Conservation (phyloP, 768 basidiomycete species). For the Kwoniella heveanensis region DNA sequence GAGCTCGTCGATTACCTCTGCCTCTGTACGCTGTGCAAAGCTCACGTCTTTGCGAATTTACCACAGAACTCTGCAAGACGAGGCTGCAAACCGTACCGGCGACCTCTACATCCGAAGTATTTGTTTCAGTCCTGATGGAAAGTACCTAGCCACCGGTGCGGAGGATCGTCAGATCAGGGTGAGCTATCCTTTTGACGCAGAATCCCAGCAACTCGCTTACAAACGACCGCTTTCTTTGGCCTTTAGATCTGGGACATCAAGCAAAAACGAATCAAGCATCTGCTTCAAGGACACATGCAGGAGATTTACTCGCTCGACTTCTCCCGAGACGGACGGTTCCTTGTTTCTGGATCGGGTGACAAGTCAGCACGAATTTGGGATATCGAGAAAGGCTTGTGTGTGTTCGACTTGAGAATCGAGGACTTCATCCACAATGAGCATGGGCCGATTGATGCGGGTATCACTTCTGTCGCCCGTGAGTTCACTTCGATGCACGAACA, state of each 20-base stretch:
- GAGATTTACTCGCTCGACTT: constrained; percentile 95
- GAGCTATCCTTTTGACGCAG: constrained; percentile 53
- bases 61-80: constrained; percentile 73
- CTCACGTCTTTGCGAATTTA: not conserved
- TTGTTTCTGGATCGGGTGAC: constrained; percentile 87
- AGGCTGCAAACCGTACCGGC: constrained; percentile 67
- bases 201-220: too few relatives aligned
- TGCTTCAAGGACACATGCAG: constrained; percentile 85
- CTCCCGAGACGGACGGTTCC: constrained; percentile 77
- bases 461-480: constrained; percentile 67
- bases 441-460: constrained; percentile 68
- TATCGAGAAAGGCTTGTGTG: constrained; percentile 60
- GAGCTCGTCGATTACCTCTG: constrained; percentile 38
- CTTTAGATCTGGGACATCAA: constrained; percentile 87
- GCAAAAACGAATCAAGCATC: constrained; percentile 72
- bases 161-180: constrained; percentile 93
- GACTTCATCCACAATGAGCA: constrained; percentile 62
- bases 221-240: constrained; percentile 2
- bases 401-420: constrained; percentile 58
- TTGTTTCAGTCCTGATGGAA: constrained; percentile 73
- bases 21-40: not conserved
- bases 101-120: constrained; percentile 90
- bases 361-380: constrained; percentile 68
- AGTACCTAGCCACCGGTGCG: constrained; percentile 74
- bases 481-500: not conserved